Base-by-base conservation (phyloP, 2,329 filamentous ascomycete genomes). In the Xylaria sp. region DNA sequence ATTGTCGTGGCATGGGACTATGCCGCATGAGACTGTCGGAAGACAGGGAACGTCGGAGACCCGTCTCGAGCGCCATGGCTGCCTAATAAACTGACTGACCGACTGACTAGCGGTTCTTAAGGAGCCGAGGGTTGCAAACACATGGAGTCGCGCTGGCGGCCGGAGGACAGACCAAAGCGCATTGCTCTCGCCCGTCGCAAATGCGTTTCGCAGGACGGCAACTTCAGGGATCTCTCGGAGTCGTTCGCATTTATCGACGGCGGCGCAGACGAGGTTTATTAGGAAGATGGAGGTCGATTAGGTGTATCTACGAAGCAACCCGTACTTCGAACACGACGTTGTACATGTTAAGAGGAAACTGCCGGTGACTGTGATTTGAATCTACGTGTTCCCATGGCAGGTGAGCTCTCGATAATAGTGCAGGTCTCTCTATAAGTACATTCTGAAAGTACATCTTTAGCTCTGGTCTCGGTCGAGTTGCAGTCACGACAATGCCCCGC, bases 11-110 rank as follows among this genome's bases (percentile, higher is more conserved):
- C 47, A 85, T 85, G 65, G 89, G 91, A 72, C 90, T 91, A 65
- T 86, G 85, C 71, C 89, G 88, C 64, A 91, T 91, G 73, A 91
- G 94, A 81, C 88, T 92, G 72, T 90, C 85, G 70, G 91, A 91
- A 64, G 92, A 94, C 67, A 79, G 76, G 59, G 85, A 86, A 70
- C 80, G 81, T 62, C 80, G 81, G 65, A 78, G 75, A 66, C 76
- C 79, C 59, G 80, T 79, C 74, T 89, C 86, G 77, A 85, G 83
- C 71, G 84, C 80, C 87, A 90, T 89, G 67, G 37, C 23, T 30
- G 23, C 23, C 23, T 30, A 30, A 30, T 30, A 30, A 5, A 30
- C 23, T 30, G 23, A 30, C 23, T 4, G 23, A 30, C 23, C 23
- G 23, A 30, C 59, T 54, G 66, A 66, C 64, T 66, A 59, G 58